A percentile compares a stretch with the other conserved stretches of the same genome.
These are phyloP conservation scores for Pistacia vera DNA, from an alignment of 345 rosid genomes.

Conservation along the genomic window DNA sequence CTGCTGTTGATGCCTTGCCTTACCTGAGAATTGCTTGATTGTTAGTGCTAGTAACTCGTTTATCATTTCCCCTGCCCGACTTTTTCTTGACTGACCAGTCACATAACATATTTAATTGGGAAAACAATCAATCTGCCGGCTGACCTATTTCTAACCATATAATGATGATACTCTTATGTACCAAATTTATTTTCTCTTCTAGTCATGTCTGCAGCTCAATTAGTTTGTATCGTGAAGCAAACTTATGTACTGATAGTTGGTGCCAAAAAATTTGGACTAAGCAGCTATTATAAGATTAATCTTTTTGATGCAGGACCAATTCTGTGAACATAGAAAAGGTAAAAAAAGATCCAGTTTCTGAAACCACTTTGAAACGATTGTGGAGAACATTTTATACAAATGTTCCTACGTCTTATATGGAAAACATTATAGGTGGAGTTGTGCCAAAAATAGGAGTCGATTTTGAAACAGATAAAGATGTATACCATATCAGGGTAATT, in stretches of 20 bases:
- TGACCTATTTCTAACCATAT: not conserved
- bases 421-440: constrained; percentile 1
- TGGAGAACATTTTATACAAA: constrained; percentile 17
- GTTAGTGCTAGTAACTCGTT: not conserved
- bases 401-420: constrained; percentile 21
- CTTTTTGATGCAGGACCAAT: constrained; percentile 12
- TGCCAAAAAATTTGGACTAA: not conserved
- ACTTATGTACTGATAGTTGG: not conserved
- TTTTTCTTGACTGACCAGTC: not conserved
- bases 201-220: not conserved
- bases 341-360: not conserved
- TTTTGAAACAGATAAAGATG: constrained; percentile 5
- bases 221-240: not conserved
- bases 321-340: constrained; percentile 7
- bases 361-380: constrained; percentile 18
- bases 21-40: not conserved
- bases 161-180: too few species aligned
- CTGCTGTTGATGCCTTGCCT: not conserved
- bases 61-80: not conserved
- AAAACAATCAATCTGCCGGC: not conserved
- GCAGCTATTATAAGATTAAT: not conserved
- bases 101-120: not conserved
- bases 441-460: constrained; percentile 12
- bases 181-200: not conserved
- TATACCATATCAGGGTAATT: constrained; percentile 22